phyloP scores from a whole-genome alignment of 2,329 filamentous ascomycete genomes.

The Colletotrichum trifolii region DNA sequence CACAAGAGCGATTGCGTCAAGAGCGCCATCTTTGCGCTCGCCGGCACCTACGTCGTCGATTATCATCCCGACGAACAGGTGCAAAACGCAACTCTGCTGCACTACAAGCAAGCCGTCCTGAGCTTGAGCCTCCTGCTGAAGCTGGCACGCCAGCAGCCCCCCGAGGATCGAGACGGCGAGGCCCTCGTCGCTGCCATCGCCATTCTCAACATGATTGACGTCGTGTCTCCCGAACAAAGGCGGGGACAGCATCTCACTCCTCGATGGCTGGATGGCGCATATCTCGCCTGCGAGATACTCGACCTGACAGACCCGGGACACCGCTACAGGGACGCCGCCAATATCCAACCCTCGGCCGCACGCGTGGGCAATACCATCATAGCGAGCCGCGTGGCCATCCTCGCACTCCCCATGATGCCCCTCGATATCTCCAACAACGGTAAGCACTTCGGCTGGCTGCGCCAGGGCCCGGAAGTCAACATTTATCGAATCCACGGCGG shows the following conservation, averaged over 20 bases:
- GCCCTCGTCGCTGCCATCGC: conserved; percentile 43
- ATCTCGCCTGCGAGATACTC: conserved; percentile 48
- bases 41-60: conserved; percentile 55
- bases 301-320: conserved; percentile 49
- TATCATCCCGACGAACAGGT: conserved; percentile 49
- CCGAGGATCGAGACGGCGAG: conserved; percentile 22
- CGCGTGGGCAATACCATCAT: conserved; percentile 53
- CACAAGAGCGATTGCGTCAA: conserved; percentile 46
- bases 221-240: conserved; percentile 49
- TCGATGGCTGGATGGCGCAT: conserved; percentile 52
- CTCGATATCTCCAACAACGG: conserved; percentile 44
- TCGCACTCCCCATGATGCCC: conserved; percentile 52
- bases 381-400: conserved; percentile 51
- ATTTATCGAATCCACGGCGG: conserved; percentile 53
- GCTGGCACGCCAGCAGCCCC: not conserved
- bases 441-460: conserved; percentile 51
- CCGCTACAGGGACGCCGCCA: conserved; percentile 48
- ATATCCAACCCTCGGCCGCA: conserved; percentile 48
- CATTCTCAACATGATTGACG: conserved; percentile 16
- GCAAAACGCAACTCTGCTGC: conserved; percentile 46
- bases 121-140: conserved; percentile 42
- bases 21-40: conserved; percentile 52
- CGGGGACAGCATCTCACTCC: conserved; percentile 47
- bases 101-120: conserved; percentile 43
- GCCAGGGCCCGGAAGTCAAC: conserved; percentile 49